Percentiles rank a stretch among this genome's conserved stretches.
These are phyloP conservation scores for Xylaria arbuscula DNA, from an alignment of 2,329 filamentous ascomycete genomes.

Conservation along the genomic window DNA sequence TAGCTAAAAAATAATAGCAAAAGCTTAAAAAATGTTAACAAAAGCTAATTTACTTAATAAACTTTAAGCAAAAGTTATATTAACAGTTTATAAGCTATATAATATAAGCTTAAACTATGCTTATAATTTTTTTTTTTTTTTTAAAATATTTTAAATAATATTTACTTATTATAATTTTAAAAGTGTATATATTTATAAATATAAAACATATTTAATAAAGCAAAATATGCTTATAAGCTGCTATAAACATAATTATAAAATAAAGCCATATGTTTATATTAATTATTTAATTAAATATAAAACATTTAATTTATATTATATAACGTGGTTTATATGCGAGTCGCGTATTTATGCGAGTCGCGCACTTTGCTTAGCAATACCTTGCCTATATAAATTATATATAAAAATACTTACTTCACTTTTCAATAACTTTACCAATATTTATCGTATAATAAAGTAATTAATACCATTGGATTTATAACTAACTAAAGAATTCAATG, in stretches of 20 bases:
- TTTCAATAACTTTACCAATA: no score
- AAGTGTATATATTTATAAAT: background rate
- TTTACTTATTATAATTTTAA: background rate
- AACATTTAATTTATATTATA: background rate
- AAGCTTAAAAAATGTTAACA: background rate
- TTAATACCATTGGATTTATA: no score
- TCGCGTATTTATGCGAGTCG: no score
- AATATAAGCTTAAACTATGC: background rate
- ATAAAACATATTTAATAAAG: background rate
- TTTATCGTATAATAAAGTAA: no score
- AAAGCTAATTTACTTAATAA: background rate
- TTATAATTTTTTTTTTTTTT: constrained; percentile 4
- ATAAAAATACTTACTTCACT: no score
- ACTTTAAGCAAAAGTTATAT: background rate
- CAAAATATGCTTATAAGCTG: background rate
- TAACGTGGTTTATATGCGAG: no score
- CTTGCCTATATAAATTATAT: no score
- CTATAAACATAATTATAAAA: background rate
- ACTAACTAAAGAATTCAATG: no score
- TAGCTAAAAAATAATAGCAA: background rate
- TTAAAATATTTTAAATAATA: constrained; percentile 8
- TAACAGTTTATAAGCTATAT: background rate
- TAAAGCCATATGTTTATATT: background rate
- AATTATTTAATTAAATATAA: constrained; percentile 11
- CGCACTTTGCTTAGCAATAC: no score